A percentile compares a stretch with the other conserved stretches of the same genome.
These are phyloP conservation scores for Stachybotrys elegans DNA, from an alignment of 2,329 filamentous ascomycete genomes.

Conservation along the genomic window DNA sequence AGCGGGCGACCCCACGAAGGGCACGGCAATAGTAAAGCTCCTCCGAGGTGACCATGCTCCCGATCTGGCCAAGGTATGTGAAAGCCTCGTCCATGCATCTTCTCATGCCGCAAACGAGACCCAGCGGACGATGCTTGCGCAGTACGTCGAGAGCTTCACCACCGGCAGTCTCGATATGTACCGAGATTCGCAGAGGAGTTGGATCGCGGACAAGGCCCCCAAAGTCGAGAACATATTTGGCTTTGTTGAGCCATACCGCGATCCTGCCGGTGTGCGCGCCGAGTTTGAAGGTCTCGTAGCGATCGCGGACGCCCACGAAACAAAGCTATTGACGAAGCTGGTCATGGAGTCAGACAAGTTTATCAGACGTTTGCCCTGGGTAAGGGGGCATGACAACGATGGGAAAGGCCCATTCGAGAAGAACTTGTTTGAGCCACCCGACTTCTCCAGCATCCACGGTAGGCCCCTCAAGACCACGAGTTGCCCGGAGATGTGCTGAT, in stretches of 20 bases:
- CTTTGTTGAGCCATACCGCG: slow-evolving; percentile 59
- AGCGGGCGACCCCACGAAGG: not conserved
- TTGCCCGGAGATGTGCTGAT: no score
- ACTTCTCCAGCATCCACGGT: slow-evolving; percentile 69
- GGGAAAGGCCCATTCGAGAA: slow-evolving; percentile 61
- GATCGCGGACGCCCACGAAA: slow-evolving; percentile 63
- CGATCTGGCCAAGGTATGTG: slow-evolving; percentile 43
- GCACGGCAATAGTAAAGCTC: slow-evolving; percentile 19
- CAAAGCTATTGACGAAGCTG: slow-evolving; percentile 51
- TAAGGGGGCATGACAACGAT: slow-evolving; percentile 30
- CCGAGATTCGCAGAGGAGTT: slow-evolving; percentile 49
- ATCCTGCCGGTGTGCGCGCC: slow-evolving; percentile 52
- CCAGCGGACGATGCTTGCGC: slow-evolving; percentile 45
- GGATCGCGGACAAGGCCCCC: slow-evolving; percentile 55
- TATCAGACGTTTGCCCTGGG: slow-evolving; percentile 66
- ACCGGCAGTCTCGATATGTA: slow-evolving; percentile 51
- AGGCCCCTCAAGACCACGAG: no score
- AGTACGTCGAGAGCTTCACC: slow-evolving; percentile 50
- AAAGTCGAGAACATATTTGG: slow-evolving; percentile 54
- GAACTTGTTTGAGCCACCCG: slow-evolving; percentile 64
- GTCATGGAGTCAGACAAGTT: slow-evolving; percentile 60
- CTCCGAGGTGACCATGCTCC: slow-evolving; percentile 48
- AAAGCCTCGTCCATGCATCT: slow-evolving; percentile 40
- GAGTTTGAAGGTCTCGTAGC: slow-evolving; percentile 58
- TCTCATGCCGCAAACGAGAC: slow-evolving; percentile 45